A percentile compares a stretch with the other conserved stretches of the same genome.
Conservation (phyloP, 441 rosid species). For the Corymbia citriodora region DNA sequence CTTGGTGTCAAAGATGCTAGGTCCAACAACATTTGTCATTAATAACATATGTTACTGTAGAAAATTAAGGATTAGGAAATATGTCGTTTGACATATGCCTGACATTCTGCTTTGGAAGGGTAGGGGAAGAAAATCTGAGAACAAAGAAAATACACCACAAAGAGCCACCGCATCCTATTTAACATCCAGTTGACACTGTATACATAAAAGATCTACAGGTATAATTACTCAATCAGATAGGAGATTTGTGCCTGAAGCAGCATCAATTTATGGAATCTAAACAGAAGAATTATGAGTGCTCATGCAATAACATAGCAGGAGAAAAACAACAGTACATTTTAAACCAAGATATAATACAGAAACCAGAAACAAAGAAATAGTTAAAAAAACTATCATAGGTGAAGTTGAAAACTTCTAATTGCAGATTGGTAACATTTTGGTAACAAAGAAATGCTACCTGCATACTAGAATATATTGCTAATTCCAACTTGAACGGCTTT, state of each 20-base stretch:
- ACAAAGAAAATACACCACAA: neutral
- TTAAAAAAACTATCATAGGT: neutral
- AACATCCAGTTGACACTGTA: neutral
- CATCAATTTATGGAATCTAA: neutral
- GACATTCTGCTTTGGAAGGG: neutral
- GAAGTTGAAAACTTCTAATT: neutral
- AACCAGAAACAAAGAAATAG: neutral
- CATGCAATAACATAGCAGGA: neutral
- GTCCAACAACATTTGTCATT: neutral
- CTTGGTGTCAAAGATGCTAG: neutral
- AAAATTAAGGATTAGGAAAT: neutral
- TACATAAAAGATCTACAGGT: neutral
- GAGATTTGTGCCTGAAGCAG: neutral
- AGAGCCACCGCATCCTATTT: neutral
- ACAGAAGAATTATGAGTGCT: neutral
- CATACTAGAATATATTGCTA: constrained; percentile 64
- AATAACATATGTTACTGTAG: neutral
- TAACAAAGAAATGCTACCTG: constrained; percentile 38
- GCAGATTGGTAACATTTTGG: neutral
- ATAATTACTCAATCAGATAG: neutral
- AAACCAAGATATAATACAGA: neutral
- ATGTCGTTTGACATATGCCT: neutral
- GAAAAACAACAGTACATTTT: neutral
- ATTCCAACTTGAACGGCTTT: constrained; percentile 79
- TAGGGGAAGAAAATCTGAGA: neutral